Evolutionary conservation across 805 yeast genomes (phyloP).

Genomic region (Cyberlindnera samutprakarnensis): DNA sequence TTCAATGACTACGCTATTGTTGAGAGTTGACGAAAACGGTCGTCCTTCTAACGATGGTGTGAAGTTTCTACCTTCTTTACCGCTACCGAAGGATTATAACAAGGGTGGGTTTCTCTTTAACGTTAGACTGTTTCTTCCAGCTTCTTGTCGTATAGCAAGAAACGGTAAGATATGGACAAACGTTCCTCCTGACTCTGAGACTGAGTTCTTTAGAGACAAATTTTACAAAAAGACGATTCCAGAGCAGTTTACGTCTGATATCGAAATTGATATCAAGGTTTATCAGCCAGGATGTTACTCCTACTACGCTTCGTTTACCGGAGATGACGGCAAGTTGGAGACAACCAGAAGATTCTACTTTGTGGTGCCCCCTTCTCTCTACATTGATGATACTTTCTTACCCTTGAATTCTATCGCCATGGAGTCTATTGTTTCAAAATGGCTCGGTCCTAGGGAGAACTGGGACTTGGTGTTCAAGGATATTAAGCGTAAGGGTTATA

Average conservation of each 20-base stretch:
- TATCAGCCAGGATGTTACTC: constrained; percentile 73
- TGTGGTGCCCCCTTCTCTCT: constrained; percentile 72
- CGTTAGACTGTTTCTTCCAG: constrained; percentile 58
- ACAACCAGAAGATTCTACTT: constrained; percentile 62
- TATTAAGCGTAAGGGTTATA: constrained; percentile 72
- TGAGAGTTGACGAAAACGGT: constrained; percentile 28
- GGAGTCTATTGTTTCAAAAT: constrained; percentile 83
- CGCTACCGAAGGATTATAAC: constrained; percentile 27
- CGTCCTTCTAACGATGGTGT: constrained; percentile 31
- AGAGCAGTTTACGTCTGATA: constrained; percentile 58
- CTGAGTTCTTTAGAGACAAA: constrained; percentile 46
- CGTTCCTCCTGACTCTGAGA: constrained; percentile 41
- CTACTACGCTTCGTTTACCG: constrained; percentile 58
- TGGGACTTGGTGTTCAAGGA: constrained; percentile 66
- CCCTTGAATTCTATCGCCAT: constrained; percentile 74
- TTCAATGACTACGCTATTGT: constrained; percentile 25
- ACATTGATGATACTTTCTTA: constrained; percentile 44
- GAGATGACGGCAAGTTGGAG: constrained; percentile 25
- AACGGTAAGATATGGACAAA: constrained; percentile 71
- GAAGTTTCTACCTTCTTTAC: constrained; percentile 31
- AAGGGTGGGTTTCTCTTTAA: constrained; percentile 37
- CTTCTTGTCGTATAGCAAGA: constrained; percentile 67
- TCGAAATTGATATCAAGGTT: constrained; percentile 51
- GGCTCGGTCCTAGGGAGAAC: constrained; percentile 63
- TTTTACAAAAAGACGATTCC: constrained; percentile 45